phyloP scores from a whole-genome alignment of 139 green algal genomes.

The Edaphochlamys debaryana region DNA sequence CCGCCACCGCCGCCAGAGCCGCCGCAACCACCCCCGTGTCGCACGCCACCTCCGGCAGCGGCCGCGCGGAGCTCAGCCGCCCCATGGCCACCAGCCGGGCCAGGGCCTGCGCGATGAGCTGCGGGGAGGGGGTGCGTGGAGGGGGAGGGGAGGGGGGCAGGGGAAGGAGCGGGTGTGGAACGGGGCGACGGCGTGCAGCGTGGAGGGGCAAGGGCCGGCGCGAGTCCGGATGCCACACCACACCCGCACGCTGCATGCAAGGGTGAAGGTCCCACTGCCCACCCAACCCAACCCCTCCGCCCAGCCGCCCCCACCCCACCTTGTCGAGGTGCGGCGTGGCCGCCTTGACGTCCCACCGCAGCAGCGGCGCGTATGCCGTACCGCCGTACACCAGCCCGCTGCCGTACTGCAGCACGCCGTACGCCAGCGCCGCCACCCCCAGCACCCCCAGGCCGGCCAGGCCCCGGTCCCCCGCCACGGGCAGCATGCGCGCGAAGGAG shows the following conservation, averaged over 20 bases:
- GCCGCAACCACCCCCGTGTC: not conserved
- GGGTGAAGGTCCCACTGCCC: not conserved
- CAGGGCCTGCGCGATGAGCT: not conserved
- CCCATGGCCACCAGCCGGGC: not conserved
- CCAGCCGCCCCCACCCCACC: not conserved
- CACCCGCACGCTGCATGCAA: not conserved
- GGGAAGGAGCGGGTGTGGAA: too few relatives aligned
- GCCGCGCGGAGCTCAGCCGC: not conserved
- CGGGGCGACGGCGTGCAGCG: too few relatives aligned
- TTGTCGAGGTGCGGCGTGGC: slow-evolving; percentile 2
- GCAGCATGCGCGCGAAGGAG: not conserved
- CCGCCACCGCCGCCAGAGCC: slow-evolving; percentile 12
- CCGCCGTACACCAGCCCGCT: too few relatives aligned
- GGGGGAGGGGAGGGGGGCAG: too few relatives aligned
- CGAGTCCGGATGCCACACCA: too few relatives aligned
- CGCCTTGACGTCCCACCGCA: not conserved
- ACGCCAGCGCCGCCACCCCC: not conserved
- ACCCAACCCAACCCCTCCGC: not conserved
- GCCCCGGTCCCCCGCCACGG: not conserved
- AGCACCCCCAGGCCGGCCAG: not conserved
- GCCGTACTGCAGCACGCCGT: not conserved
- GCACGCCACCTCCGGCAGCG: not conserved
- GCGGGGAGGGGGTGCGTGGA: not conserved
- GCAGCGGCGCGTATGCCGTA: not conserved
- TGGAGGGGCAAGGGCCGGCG: not conserved